phyloP scores from a whole-genome alignment of 1,284 basidiomycete genomes.

The Heterobasidion occidentale region DNA sequence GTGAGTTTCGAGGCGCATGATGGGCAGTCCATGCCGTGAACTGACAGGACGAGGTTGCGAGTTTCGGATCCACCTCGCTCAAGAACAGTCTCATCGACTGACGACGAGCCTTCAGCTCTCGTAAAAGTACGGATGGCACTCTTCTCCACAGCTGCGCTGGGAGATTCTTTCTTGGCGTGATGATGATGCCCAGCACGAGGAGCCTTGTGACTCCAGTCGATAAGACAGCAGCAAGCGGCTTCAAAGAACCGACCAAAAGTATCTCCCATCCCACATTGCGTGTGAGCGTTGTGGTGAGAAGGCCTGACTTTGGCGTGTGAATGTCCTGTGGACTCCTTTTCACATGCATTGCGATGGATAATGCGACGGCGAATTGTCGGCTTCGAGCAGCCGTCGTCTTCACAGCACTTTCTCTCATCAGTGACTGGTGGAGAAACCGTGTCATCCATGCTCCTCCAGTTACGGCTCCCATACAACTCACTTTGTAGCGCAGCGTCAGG shows the following conservation, averaged over 20 bases:
- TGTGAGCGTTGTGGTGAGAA: neutral
- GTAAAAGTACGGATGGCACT: neutral
- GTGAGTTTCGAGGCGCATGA: slow-evolving; percentile 10
- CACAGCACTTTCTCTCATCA: neutral
- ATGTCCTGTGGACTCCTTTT: neutral
- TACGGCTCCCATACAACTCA: neutral
- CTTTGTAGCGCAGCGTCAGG: neutral
- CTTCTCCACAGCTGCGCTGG: neutral
- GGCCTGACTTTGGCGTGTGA: neutral
- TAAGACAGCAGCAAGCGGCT: slow-evolving; percentile 9
- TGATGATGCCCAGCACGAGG: neutral
- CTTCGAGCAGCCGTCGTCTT: neutral
- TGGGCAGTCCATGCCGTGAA: slow-evolving; percentile 14
- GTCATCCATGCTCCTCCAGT: neutral
- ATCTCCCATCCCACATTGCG: slow-evolving; percentile 1
- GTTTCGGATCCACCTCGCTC: slow-evolving; percentile 4
- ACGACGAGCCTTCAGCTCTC: neutral
- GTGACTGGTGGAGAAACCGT: neutral
- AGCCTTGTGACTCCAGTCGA: slow-evolving; percentile 5
- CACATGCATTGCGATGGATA: neutral
- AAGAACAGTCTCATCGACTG: neutral
- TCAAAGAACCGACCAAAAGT: slow-evolving; percentile 10
- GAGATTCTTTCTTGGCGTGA: neutral
- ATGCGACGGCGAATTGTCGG: neutral
- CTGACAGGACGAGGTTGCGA: slow-evolving; percentile 4